These are phyloP conservation scores for Fusarium mundagurra DNA, from an alignment of 2,329 filamentous ascomycete species.

Conservation along the genomic window DNA sequence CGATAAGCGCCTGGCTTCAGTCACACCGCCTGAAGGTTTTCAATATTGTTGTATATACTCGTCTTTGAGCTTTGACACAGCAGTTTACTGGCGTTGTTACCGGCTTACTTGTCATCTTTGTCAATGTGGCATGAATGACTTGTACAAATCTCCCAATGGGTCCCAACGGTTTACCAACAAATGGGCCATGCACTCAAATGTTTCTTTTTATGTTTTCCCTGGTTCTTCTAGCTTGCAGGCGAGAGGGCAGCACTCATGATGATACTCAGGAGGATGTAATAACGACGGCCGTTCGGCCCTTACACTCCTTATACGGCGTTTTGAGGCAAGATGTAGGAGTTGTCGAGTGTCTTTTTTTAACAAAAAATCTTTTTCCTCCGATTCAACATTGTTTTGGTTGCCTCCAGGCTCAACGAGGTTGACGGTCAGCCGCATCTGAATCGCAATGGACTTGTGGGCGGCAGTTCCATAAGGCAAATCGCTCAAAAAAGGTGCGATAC, in stretches of 20 bases:
- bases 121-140: constrained; percentile 17
- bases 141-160: constrained; percentile 20
- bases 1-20: constrained; percentile 51
- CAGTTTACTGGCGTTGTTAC: constrained; percentile 16
- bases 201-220: constrained; percentile 16
- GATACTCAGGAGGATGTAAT: constrained; percentile 51
- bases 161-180: neutral
- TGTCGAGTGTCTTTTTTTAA: constrained; percentile 35
- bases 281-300: constrained; percentile 51
- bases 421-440: neutral
- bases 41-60: constrained; percentile 21
- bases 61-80: constrained; percentile 15
- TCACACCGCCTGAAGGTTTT: neutral
- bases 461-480: neutral
- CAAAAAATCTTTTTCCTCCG: constrained; percentile 6
- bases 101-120: constrained; percentile 18
- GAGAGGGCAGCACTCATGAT: constrained; percentile 41
- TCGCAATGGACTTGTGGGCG: neutral
- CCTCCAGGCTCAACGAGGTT: constrained; percentile 2
- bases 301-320: constrained; percentile 53
- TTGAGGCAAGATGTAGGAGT: constrained; percentile 44
- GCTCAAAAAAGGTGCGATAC: constrained; percentile 8
- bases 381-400: constrained; percentile 19
- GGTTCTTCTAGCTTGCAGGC: constrained; percentile 36
- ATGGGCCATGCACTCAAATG: constrained; percentile 12